Base-by-base conservation (phyloP, 1,139 yeast species). In the Nakaseomyces delphensis region DNA sequence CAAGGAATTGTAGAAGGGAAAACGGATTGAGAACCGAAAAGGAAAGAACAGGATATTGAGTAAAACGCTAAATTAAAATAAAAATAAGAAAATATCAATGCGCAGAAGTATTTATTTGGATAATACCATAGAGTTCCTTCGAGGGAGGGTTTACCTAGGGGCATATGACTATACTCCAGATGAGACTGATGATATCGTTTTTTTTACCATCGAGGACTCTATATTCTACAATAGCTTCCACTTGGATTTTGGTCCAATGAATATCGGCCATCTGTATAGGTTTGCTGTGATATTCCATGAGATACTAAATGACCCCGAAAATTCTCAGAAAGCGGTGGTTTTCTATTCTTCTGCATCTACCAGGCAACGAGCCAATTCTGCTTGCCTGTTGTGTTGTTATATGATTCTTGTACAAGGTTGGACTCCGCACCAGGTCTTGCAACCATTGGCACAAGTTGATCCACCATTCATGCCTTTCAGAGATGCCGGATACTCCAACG, bases 351-450 rank as follows among this genome's bases (percentile, higher is more conserved):
- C 86, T 3, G 78, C 91, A 0, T 79, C 83, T 33, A 77, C 95
- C 2, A 78, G 84, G 51, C 82, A 81, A 53, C 67, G 98, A 53
- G 80, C 97, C 9, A 91, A 93, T 59, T 94, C 97, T 13, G 97
- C 97, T 3, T 87, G 97, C 63, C 70, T 91, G 49, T 69, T 91
- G 44, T 85, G 96, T 52, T 86, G 97, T 57, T 91, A 91, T 63
- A 87, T 91, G 97, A 80, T 91, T 0, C 68, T 91, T 47, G 89
- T 91, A 14, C 98, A 91, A 62, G 82, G 89, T 15, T 91, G 98
- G 98, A 87, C 96, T 1, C 98, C 98, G 0, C 98, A 91, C 63
- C 91, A 91, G 62, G 98, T 91, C 0, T 68, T 91, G 50, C 96
- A 94, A 49, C 98, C 98, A 1, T 76, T 91, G 43, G 79, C 94